Evolutionary conservation across 208 protist species (phyloP).

Genomic region (Balamuthia mandrillaris): DNA sequence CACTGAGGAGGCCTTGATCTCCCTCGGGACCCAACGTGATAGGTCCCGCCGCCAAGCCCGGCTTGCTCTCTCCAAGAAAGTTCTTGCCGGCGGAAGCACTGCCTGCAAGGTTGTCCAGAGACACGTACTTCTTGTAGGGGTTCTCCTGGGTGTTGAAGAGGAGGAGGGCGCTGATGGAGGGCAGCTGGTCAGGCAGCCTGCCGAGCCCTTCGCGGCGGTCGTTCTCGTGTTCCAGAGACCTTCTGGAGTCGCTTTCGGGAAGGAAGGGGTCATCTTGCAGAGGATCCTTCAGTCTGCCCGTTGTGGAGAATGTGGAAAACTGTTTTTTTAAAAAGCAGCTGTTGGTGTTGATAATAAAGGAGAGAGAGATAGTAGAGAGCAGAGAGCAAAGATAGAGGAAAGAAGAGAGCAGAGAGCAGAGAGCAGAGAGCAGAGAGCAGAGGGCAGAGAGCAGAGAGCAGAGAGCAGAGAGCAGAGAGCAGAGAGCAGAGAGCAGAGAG

Average conservation of each 20-base stretch:
- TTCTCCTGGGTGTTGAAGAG: constrained; percentile 69
- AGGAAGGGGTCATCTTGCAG: not conserved
- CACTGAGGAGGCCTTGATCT: not conserved
- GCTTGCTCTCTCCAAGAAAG: constrained; percentile 31
- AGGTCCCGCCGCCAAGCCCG: constrained; percentile 38
- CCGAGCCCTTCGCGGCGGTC: constrained; percentile 57
- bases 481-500: no score
- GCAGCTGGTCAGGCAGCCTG: constrained; percentile 48
- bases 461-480: no score
- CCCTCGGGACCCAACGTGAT: constrained; percentile 20
- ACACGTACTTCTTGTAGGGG: constrained; percentile 65
- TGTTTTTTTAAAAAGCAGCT: not conserved
- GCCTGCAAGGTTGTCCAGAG: constrained; percentile 59
- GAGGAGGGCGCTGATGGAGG: constrained; percentile 50
- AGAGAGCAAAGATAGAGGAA: no score
- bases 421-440: no score
- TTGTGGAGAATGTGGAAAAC: not conserved
- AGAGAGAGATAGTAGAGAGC: not conserved
- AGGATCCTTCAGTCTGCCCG: not conserved
- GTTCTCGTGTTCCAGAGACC: constrained; percentile 18
- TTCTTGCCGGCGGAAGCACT: not conserved
- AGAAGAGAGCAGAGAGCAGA: no score
- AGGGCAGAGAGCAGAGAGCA: no score
- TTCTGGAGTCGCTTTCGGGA: not conserved
- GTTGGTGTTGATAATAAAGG: not conserved